Evolutionary conservation across 257 asterid species (phyloP).

Genomic region (Parsonsia alboflavescens): DNA sequence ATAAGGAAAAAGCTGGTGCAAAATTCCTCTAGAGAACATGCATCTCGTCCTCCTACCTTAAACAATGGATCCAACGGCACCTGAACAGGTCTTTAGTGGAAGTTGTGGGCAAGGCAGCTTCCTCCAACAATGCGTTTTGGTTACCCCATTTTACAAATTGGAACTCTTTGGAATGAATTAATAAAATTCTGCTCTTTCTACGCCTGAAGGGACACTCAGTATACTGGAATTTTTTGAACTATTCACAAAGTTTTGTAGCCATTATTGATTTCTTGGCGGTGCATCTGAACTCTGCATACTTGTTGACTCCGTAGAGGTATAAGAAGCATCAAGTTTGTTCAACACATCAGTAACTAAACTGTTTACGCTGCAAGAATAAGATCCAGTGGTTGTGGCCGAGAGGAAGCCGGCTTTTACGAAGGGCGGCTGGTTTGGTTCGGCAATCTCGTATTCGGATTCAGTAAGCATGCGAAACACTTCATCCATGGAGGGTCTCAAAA

Average conservation of each 20-base stretch:
- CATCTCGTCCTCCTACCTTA: not conserved
- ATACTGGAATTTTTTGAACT: not conserved
- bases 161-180: not conserved
- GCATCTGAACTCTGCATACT: slow-evolving; percentile 60
- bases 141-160: slow-evolving; percentile 6
- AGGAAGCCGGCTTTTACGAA: slow-evolving; percentile 46
- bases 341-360: slow-evolving; percentile 33
- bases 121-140: slow-evolving; percentile 5
- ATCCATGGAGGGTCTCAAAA: slow-evolving; percentile 78
- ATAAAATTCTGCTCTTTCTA: slow-evolving; percentile 12
- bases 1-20: too few species aligned
- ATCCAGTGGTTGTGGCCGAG: slow-evolving; percentile 35
- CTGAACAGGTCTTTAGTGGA: not conserved
- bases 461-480: slow-evolving; percentile 66
- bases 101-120: not conserved
- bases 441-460: slow-evolving; percentile 40
- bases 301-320: slow-evolving; percentile 47
- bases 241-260: not conserved
- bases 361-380: slow-evolving; percentile 51
- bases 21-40: too few species aligned
- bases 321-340: slow-evolving; percentile 32
- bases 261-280: slow-evolving; percentile 28
- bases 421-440: slow-evolving; percentile 43
- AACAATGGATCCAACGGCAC: too few species aligned
- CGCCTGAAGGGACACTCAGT: not conserved